phyloP scores from a whole-genome alignment of 2,329 filamentous ascomycete genomes.

The Ceratocystis lukuohia region DNA sequence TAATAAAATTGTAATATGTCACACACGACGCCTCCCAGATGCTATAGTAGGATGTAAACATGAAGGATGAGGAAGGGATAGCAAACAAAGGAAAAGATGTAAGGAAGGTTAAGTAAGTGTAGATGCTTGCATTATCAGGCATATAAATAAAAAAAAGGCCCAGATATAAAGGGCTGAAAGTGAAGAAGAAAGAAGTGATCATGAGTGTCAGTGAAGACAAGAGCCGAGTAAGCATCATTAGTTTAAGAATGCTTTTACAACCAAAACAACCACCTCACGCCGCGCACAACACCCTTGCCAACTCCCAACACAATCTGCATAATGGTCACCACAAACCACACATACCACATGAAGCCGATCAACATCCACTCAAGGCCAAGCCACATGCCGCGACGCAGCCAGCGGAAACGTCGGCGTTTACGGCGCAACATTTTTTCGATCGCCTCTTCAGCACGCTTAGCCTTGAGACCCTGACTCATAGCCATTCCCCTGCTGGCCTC shows the following conservation, averaged over 20 bases:
- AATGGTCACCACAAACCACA: slow-evolving; percentile 79
- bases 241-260: slow-evolving; percentile 33
- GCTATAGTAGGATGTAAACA: background rate
- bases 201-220: background rate
- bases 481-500: slow-evolving; percentile 63
- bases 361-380: slow-evolving; percentile 76
- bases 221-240: background rate
- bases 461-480: slow-evolving; percentile 60
- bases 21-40: background rate
- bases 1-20: background rate
- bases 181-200: background rate
- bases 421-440: slow-evolving; percentile 64
- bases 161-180: background rate
- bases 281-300: slow-evolving; percentile 43
- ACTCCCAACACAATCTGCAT: slow-evolving; percentile 51
- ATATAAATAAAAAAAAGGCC: background rate
- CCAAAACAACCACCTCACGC: slow-evolving; percentile 75
- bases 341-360: slow-evolving; percentile 83
- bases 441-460: slow-evolving; percentile 67
- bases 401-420: slow-evolving; percentile 53
- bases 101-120: background rate
- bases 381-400: slow-evolving; percentile 65
- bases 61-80: background rate
- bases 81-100: background rate
- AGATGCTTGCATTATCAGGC: background rate